Evolutionary conservation across 768 basidiomycete species (phyloP).

Genomic region (Leccinellum luteum): DNA sequence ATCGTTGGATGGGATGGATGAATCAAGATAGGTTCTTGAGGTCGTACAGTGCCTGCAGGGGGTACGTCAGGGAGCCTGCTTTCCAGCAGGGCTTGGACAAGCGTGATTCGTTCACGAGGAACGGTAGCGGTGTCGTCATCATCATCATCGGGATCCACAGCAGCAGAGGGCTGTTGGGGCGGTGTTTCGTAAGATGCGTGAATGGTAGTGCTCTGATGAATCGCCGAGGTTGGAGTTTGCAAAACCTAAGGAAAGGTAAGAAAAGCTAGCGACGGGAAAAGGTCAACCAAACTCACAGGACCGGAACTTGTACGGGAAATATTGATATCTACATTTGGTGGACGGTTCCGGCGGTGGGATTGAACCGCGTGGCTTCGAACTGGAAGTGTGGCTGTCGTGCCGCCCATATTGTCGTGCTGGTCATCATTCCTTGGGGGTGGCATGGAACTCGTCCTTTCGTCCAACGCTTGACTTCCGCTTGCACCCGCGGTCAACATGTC

Average conservation of each 20-base stretch:
- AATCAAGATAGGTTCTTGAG: constrained; percentile 70
- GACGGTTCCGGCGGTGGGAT: constrained; percentile 50
- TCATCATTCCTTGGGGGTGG: constrained; percentile 31
- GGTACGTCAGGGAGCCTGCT: constrained; percentile 75
- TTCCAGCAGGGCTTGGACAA: constrained; percentile 73
- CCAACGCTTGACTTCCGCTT: constrained; percentile 76
- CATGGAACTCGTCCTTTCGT: constrained; percentile 73
- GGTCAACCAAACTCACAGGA: constrained; percentile 40
- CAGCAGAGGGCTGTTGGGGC: constrained; percentile 36
- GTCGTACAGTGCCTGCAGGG: constrained; percentile 60
- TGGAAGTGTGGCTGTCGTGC: constrained; percentile 25
- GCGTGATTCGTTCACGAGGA: constrained; percentile 60
- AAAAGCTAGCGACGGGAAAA: constrained; percentile 62
- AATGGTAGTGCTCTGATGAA: constrained; percentile 20
- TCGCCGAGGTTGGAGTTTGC: constrained; percentile 41
- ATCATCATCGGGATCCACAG: constrained; percentile 53
- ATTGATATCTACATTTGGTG: constrained; percentile 66
- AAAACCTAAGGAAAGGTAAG: constrained; percentile 66
- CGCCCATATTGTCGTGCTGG: constrained; percentile 15
- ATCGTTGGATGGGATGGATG: constrained; percentile 39
- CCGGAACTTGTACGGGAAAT: constrained; percentile 35
- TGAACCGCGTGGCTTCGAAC: constrained; percentile 28
- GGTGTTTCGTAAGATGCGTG: constrained; percentile 20
- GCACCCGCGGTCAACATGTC: constrained; percentile 77
- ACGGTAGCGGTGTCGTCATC: constrained; percentile 44